Evolutionary conservation across 331 rosid genomes (phyloP).

Genomic region (Rosa hybrid): DNA sequence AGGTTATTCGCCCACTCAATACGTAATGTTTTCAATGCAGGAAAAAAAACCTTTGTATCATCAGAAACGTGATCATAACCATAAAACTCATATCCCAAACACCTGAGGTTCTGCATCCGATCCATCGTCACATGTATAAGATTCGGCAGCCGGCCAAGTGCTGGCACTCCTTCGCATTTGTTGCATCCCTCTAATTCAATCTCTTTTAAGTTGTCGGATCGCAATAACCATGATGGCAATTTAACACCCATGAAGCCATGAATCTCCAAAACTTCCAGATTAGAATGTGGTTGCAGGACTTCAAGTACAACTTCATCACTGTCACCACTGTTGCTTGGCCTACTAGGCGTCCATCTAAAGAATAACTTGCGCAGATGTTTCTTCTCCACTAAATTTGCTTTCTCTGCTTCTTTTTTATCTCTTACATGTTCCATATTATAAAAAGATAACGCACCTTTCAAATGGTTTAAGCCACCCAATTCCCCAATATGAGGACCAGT

Average conservation of each 20-base stretch:
- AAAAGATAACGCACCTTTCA: background rate
- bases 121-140: background rate
- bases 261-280: background rate
- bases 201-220: background rate
- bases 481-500: background rate
- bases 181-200: background rate
- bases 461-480: background rate
- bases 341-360: background rate
- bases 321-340: background rate
- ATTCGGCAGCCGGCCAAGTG: background rate
- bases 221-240: background rate
- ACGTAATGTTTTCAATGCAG: background rate
- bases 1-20: rapidly evolving
- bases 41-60: background rate
- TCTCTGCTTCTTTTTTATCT: background rate
- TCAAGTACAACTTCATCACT: background rate
- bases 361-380: background rate
- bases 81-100: background rate
- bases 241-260: background rate
- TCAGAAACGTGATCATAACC: background rate
- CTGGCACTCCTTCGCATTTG: background rate
- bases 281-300: background rate
- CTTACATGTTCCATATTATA: background rate
- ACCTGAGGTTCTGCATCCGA: background rate
- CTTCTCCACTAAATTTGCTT: background rate